Percentiles rank a stretch among this genome's conserved stretches.
Conservation (phyloP, 257 asterid species). For the Knoxia roxburghii region DNA sequence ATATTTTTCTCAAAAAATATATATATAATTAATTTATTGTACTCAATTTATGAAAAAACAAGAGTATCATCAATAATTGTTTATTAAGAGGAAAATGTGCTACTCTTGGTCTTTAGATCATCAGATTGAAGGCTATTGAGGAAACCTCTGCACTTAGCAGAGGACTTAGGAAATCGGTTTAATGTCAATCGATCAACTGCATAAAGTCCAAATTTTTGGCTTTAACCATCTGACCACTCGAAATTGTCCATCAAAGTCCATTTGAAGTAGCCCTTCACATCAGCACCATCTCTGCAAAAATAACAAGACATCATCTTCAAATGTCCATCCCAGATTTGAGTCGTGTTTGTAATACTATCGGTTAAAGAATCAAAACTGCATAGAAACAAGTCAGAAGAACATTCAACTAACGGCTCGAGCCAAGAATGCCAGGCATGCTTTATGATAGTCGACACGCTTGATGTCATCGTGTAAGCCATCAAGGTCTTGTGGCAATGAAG, state of each 20-base stretch:
- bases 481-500: constrained; percentile 23
- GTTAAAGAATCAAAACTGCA: too few species aligned
- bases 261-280: constrained; percentile 60
- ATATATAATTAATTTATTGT: too few species aligned
- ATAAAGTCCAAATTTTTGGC: constrained; percentile 44
- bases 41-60: too few species aligned
- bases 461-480: constrained; percentile 32
- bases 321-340: not conserved
- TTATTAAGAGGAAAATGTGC: not conserved
- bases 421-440: constrained; percentile 15
- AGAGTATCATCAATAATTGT: not conserved
- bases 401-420: constrained; percentile 11
- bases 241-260: constrained; percentile 74
- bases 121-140: constrained; percentile 23
- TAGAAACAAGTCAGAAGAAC: too few species aligned
- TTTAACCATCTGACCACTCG: constrained; percentile 54
- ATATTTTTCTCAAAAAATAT: too few species aligned
- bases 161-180: constrained; percentile 47
- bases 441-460: constrained; percentile 17
- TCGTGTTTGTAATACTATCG: too few species aligned
- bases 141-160: constrained; percentile 50
- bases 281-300: constrained; percentile 43
- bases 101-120: not conserved
- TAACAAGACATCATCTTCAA: not conserved
- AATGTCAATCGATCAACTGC: constrained; percentile 33